Base-by-base conservation (phyloP, 208 protist species). In the Trichomonas tenax region DNA sequence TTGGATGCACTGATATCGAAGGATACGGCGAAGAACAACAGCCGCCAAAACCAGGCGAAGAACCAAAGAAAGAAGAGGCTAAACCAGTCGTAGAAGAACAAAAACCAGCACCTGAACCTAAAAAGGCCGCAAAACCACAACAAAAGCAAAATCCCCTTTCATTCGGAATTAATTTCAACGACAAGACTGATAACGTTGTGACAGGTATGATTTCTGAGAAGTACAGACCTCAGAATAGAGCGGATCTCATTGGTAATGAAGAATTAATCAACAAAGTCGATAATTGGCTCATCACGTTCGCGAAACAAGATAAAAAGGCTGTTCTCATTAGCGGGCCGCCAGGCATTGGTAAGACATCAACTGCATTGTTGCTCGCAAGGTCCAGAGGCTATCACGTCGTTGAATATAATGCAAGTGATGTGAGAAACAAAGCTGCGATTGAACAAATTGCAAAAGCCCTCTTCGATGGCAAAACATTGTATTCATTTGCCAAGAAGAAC, bases 361-460 rank as follows among this genome's bases (percentile, higher is more conserved):
- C 98, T 0, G 99, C 99, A 4, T 97, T 98, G 58, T 96, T 99
- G 17, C 98, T 99, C 0, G 98, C 98, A 11, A 96, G 89, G 0
- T 98, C 98, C 90, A 96, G 97, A 21, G 99, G 99, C 3, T 99
- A 97, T 90, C 96, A 98, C 36, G 96, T 98, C 10, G 97, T 99
- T 11, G 99, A 99, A 98, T 98, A 99, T 96, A 99, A 99, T 97
- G 99, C 99, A 0, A 99, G 98, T 96, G 99, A 99, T 97, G 98
- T 98, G 31, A 98, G 99, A 86, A 99, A 97, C 96, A 98, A 99
- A 96, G 98, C 98, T 95, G 97, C 97, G 31, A 97, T 99, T 21
- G 96, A 97, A 45, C 97, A 99, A 89, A 96, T 98, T 41, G 98
- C 99, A 49, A 96, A 96, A 17, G 96, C 97, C 58, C 11, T 97